A percentile compares a stretch with the other conserved stretches of the same genome.
These are phyloP conservation scores for Polytrichum commune DNA, from an alignment of 225 moss, liverwort and hornwort species.

Conservation along the genomic window DNA sequence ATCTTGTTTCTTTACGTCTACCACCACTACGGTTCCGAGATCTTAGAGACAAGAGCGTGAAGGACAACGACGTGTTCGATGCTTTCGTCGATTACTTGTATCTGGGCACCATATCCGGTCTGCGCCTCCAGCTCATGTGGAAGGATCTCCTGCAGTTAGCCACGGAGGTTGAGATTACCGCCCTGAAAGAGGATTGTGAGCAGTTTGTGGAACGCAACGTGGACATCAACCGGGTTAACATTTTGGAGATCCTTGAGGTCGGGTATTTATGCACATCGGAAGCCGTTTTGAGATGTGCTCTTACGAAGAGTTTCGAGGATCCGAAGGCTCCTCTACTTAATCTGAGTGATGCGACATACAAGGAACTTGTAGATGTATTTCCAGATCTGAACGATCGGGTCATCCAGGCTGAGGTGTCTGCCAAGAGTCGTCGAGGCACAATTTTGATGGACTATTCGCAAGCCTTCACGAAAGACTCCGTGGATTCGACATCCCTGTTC, in stretches of 20 bases:
- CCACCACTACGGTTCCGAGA: background rate
- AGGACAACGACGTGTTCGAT: background rate
- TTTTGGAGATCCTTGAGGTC: background rate
- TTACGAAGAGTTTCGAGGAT: background rate
- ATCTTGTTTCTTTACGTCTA: background rate
- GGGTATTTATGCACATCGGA: background rate
- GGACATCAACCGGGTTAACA: background rate
- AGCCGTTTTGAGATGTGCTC: background rate
- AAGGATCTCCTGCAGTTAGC: background rate
- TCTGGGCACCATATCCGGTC: background rate
- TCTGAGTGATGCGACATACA: background rate
- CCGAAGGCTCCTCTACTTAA: background rate
- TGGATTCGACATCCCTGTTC: no score
- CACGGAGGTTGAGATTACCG: background rate
- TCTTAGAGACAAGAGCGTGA: background rate
- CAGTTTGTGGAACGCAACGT: background rate
- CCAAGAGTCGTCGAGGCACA: no score
- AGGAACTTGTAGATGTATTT: background rate
- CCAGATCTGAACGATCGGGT: slow-evolving; percentile 1
- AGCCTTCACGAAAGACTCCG: no score
- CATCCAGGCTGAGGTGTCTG: background rate
- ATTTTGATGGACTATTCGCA: no score
- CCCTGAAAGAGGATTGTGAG: background rate
- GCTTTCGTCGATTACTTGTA: background rate
- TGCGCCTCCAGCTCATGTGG: background rate